Evolutionary conservation across 345 rosid genomes (phyloP).

Genomic region (Sisymbrium irio): DNA sequence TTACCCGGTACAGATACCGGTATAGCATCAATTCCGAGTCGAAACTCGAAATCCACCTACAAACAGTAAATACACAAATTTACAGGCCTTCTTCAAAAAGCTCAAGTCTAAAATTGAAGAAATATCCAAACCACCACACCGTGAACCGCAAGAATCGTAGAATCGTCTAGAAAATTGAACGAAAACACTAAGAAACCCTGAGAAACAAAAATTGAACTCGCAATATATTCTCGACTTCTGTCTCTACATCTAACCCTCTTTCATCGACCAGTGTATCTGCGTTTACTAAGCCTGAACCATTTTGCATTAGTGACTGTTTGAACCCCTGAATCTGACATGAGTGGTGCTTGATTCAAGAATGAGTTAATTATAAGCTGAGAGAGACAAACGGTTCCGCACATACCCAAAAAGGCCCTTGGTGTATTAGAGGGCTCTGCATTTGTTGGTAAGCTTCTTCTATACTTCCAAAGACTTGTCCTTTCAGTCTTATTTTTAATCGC

Average conservation of each 20-base stretch:
- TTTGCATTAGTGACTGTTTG: conserved; percentile 60
- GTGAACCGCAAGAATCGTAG: too few relatives aligned
- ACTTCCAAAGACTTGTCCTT: conserved; percentile 61
- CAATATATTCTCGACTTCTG: conserved; percentile 77
- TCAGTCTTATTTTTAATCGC: too few relatives aligned
- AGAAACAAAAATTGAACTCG: too few relatives aligned
- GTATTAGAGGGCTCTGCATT: conserved; percentile 66
- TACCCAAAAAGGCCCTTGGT: conserved; percentile 66
- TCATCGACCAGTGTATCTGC: conserved; percentile 58
- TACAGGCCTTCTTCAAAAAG: too few relatives aligned
- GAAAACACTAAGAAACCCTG: too few relatives aligned
- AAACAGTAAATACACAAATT: too few relatives aligned
- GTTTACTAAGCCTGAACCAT: conserved; percentile 50
- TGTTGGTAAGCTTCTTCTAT: conserved; percentile 77
- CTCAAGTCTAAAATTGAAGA: too few relatives aligned
- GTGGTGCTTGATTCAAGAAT: neutral
- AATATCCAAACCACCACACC: too few relatives aligned
- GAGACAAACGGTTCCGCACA: neutral
- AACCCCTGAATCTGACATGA: conserved; percentile 47
- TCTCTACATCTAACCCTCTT: conserved; percentile 69
- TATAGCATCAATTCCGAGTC: too few relatives aligned
- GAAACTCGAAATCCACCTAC: too few relatives aligned
- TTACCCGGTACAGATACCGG: too few relatives aligned
- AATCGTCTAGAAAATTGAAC: too few relatives aligned
- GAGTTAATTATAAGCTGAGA: neutral